These are phyloP conservation scores for Solanum pimpinellifolium DNA, from an alignment of 257 asterid species.

Conservation along the genomic window DNA sequence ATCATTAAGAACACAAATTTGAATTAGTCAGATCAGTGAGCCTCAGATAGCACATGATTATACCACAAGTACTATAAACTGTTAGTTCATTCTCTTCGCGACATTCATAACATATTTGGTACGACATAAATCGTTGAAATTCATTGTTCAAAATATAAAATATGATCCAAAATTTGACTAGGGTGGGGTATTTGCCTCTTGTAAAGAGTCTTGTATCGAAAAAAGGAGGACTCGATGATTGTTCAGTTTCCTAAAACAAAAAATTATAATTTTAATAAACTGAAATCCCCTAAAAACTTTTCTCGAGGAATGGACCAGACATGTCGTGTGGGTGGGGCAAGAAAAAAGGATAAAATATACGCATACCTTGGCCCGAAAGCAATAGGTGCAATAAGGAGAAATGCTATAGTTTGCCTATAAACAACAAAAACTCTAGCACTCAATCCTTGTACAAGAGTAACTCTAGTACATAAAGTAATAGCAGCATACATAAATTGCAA, in stretches of 20 bases:
- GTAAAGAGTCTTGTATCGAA: too few relatives aligned
- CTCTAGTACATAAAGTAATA: slow-evolving; percentile 21
- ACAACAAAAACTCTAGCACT: slow-evolving; percentile 56
- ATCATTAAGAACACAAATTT: neutral
- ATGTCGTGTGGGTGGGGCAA: rapidly evolving
- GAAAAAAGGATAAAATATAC: neutral
- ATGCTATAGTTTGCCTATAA: slow-evolving; percentile 48
- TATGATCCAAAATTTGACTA: neutral
- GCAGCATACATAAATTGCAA: slow-evolving; percentile 45
- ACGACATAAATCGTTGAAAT: neutral
- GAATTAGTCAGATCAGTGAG: too few relatives aligned
- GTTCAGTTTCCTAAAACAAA: neutral
- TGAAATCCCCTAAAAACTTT: neutral
- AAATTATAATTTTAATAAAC: neutral
- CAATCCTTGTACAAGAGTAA: slow-evolving; percentile 35
- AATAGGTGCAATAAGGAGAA: slow-evolving; percentile 26
- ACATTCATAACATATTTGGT: neutral
- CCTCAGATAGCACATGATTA: too few relatives aligned
- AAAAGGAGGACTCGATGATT: neutral
- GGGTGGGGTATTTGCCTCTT: too few relatives aligned
- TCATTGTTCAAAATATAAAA: neutral
- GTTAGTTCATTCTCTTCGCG: neutral
- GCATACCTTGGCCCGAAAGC: slow-evolving; percentile 13
- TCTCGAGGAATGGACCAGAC: neutral
- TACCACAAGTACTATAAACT: neutral